Conservation (phyloP, 2,329 filamentous ascomycete genomes). For the Coniella vitis region DNA sequence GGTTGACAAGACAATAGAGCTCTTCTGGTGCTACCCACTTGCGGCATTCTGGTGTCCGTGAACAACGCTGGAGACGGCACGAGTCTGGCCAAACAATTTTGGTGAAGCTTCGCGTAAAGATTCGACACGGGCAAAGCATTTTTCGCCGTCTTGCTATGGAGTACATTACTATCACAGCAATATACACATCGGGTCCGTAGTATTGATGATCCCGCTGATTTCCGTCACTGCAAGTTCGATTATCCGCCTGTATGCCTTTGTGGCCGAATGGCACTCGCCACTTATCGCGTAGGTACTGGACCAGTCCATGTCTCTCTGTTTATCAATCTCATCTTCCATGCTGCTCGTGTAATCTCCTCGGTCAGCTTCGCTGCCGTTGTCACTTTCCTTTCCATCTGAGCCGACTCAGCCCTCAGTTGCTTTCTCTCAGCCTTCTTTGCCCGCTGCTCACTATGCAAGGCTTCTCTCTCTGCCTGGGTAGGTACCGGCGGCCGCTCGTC, state of each 20-base stretch:
- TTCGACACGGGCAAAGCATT: too few species aligned
- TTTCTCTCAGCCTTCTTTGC: constrained; percentile 50
- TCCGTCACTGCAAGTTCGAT: too few species aligned
- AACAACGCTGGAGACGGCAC: neutral
- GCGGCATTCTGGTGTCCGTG: neutral
- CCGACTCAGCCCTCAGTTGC: constrained; percentile 26
- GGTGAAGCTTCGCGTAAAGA: too few species aligned
- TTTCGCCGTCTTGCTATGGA: too few species aligned
- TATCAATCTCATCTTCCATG: constrained; percentile 22
- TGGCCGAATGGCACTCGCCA: neutral
- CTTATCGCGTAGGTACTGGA: neutral
- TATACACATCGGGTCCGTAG: neutral
- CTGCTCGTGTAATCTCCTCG: constrained; percentile 15
- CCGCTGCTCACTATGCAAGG: constrained; percentile 45
- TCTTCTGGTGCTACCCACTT: neutral
- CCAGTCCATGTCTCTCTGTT: constrained; percentile 2
- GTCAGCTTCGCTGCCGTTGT: constrained; percentile 19
- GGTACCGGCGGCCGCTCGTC: constrained; percentile 60
- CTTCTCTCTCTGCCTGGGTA: constrained; percentile 54
- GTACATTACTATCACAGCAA: neutral
- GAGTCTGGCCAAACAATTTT: neutral
- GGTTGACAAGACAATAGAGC: constrained; percentile 42
- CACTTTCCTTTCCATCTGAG: constrained; percentile 19
- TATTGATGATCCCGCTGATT: neutral
- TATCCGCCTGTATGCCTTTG: neutral